Percentiles rank a stretch among this genome's conserved stretches.
Conservation (phyloP, 768 basidiomycete genomes). For the Termitomyces sp. region DNA sequence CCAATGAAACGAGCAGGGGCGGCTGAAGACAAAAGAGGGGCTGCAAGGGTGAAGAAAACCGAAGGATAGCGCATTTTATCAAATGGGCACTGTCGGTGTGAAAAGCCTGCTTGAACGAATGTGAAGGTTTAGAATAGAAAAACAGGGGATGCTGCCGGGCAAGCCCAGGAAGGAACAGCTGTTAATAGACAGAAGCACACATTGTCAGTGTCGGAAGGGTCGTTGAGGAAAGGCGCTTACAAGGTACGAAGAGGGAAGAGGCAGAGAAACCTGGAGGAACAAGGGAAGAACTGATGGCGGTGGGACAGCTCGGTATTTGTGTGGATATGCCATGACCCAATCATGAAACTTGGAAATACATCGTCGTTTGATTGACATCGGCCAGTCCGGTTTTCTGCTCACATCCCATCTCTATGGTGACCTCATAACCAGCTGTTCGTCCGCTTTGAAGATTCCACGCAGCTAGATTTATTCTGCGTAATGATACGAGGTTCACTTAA, state of each 20-base stretch:
- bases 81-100: slow-evolving; percentile 25
- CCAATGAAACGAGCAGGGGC: slow-evolving; percentile 40
- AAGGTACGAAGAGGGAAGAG: slow-evolving; percentile 30
- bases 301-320: slow-evolving; percentile 27
- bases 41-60: slow-evolving; percentile 36
- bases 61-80: slow-evolving; percentile 45
- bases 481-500: slow-evolving; percentile 1
- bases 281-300: slow-evolving; percentile 15
- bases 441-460: not conserved
- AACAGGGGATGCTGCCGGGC: slow-evolving; percentile 67
- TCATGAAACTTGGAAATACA: slow-evolving; percentile 12
- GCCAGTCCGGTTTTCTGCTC: slow-evolving; percentile 19
- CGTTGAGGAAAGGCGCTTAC: slow-evolving; percentile 22
- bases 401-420: slow-evolving; percentile 26
- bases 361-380: slow-evolving; percentile 26
- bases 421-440: not conserved
- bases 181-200: slow-evolving; percentile 2
- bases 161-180: slow-evolving; percentile 54
- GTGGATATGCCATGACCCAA: slow-evolving; percentile 13
- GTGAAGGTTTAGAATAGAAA: slow-evolving; percentile 29
- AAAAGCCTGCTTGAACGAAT: slow-evolving; percentile 40
- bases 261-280: slow-evolving; percentile 22
- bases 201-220: slow-evolving; percentile 1
- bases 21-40: slow-evolving; percentile 42
- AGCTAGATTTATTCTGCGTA: not conserved